Conservation (phyloP, 495 filamentous ascomycete species). For the Parmelia sp. region DNA sequence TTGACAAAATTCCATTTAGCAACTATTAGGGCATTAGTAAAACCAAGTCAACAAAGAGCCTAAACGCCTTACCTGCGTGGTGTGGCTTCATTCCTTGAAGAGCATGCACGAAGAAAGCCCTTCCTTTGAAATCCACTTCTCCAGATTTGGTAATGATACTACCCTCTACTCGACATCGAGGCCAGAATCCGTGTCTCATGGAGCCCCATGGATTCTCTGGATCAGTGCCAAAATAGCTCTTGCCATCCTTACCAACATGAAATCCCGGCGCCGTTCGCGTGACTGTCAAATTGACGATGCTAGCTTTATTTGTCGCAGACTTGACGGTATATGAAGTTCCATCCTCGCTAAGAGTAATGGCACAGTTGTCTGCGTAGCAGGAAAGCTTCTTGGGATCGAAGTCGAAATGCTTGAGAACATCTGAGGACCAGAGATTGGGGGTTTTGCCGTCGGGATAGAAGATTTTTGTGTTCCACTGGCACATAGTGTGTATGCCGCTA, state of each 20-base stretch:
- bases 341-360: constrained; percentile 77
- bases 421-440: constrained; percentile 71
- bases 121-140: constrained; percentile 75
- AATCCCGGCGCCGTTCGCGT: constrained; percentile 74
- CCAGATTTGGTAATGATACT: constrained; percentile 77
- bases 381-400: constrained; percentile 77
- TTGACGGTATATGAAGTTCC: constrained; percentile 76
- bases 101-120: constrained; percentile 69
- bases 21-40: constrained; percentile 42
- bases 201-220: constrained; percentile 78
- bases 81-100: constrained; percentile 99
- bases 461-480: constrained; percentile 87
- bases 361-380: constrained; percentile 78
- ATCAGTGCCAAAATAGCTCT: constrained; percentile 78
- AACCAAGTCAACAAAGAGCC: not conserved
- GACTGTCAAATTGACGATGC: constrained; percentile 77
- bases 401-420: constrained; percentile 63
- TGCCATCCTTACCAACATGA: constrained; percentile 79
- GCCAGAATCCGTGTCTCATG: constrained; percentile 92
- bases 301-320: constrained; percentile 67
- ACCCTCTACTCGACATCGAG: constrained; percentile 72
- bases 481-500: constrained; percentile 83
- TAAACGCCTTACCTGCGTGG: constrained; percentile 61
- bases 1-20: constrained; percentile 89
- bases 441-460: constrained; percentile 67